These are phyloP conservation scores for Avena atlantica DNA, from an alignment of 176 grass and related monocot genomes.

Conservation along the genomic window DNA sequence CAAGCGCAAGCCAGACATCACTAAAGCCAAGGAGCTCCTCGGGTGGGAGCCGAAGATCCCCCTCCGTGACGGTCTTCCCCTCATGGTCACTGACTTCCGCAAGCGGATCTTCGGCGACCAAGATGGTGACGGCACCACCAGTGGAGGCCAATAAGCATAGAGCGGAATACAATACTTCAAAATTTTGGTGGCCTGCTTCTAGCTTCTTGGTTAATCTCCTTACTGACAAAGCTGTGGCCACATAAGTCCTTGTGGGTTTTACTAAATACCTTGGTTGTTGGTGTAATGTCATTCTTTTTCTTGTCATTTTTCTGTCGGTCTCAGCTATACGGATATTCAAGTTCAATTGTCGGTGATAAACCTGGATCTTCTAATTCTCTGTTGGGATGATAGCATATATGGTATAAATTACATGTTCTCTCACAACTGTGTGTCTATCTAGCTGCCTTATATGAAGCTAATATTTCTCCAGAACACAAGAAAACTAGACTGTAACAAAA, in stretches of 20 bases:
- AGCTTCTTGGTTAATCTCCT: conserved; percentile 45
- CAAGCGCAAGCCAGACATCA: conserved; percentile 96
- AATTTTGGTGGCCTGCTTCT: conserved; percentile 64
- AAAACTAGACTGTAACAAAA: conserved; percentile 6
- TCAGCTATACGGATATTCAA: conserved; percentile 46
- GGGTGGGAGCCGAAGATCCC: conserved; percentile 88
- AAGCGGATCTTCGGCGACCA: conserved; percentile 86
- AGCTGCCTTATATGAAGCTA: conserved; percentile 26
- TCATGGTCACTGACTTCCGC: conserved; percentile 88
- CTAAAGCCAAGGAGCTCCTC: conserved; percentile 68
- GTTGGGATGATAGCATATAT: conserved; percentile 49
- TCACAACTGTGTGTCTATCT: background rate
- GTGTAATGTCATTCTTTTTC: conserved; percentile 58
- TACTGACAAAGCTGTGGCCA: conserved; percentile 53
- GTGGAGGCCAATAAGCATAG: conserved; percentile 49
- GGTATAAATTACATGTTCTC: conserved; percentile 44
- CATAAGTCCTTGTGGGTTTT: conserved; percentile 43
- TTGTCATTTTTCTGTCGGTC: conserved; percentile 18
- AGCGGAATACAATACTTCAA: background rate
- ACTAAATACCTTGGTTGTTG: conserved; percentile 50
- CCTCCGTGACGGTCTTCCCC: conserved; percentile 74
- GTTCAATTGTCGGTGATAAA: conserved; percentile 49
- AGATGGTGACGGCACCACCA: background rate
- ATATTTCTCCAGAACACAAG: background rate
- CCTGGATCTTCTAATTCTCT: conserved; percentile 51